Evolutionary conservation across 768 basidiomycete genomes (phyloP), one percentile per base, ranked within the genome.

Genomic region (Holtermanniella nyarrowii): DNA sequence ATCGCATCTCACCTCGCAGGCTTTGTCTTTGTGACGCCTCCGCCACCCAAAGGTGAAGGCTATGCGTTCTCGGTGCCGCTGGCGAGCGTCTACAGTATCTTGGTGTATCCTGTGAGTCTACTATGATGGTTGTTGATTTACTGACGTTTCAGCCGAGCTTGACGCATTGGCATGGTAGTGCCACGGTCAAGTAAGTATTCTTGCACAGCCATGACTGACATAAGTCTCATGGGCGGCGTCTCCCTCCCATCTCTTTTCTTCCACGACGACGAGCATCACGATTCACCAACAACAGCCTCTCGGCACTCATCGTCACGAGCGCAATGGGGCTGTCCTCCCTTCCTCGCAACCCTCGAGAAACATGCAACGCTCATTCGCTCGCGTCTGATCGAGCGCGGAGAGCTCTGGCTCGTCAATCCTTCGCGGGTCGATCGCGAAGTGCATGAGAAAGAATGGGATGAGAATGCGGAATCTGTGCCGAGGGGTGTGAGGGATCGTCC

Each of bases 11-110:
- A 41, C 27, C 13, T 24, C 3, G 0, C 50, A 88, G 88, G 90
- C 63, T 82, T 82, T 24, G 85, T 90, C 21, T 77, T 89, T 40
- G 87, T 90, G 55, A 85, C 88, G 59, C 76, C 88, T 49, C 88
- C 88, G 26, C 80, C 80, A 0, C 83, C 84, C 59, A 76, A 84
- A 46, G 85, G 88, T 2, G 87, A 91, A 69, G 86, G 86, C 18
- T 95, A 95, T 65, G 88, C 90, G 1, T 95, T 95, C 74, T 91
- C 90, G n/a, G 85, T 93, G 0, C 85, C 90, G 10, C 64, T 95
- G 42, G 84, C 85, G 0, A 85, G 84, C 10, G 82, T 96, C 60
- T 95, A 93, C 66, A 91, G 88, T 10, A 78, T 95, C 49, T 76
- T 90, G 51, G 84, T 88, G 1, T 81, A 85, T 61, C 82, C 86